These are phyloP conservation scores for Sugiyamaella floridensis DNA, from an alignment of 805 yeast species.

Conservation along the genomic window DNA sequence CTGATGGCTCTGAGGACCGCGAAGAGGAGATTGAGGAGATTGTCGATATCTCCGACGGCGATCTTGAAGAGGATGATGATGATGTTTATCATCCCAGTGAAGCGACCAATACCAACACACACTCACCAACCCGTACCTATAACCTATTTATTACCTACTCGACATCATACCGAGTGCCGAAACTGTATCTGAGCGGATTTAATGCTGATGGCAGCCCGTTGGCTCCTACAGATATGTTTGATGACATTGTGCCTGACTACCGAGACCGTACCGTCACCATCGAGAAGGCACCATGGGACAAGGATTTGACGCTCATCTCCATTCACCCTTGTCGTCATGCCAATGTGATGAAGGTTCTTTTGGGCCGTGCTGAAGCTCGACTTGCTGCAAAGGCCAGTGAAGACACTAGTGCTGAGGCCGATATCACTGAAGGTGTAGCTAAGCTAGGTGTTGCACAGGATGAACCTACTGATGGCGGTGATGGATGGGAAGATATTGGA, in stretches of 20 bases:
- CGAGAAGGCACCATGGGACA: slow-evolving; percentile 81
- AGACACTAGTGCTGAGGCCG: slow-evolving; percentile 9
- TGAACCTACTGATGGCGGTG: slow-evolving; percentile 28
- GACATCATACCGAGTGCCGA: slow-evolving; percentile 92
- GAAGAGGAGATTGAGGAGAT: slow-evolving; percentile 15
- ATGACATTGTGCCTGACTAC: slow-evolving; percentile 87
- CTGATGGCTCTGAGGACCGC: neutral
- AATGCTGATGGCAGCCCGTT: slow-evolving; percentile 78
- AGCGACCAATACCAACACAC: slow-evolving; percentile 5
- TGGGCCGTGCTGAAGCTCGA: slow-evolving; percentile 58
- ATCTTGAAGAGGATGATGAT: slow-evolving; percentile 17
- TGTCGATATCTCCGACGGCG: slow-evolving; percentile 20
- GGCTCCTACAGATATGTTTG: slow-evolving; percentile 85
- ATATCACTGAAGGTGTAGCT: slow-evolving; percentile 34
- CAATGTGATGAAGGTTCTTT: slow-evolving; percentile 81
- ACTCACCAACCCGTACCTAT: slow-evolving; percentile 48
- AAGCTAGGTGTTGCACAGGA: slow-evolving; percentile 36
- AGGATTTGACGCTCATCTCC: slow-evolving; percentile 67
- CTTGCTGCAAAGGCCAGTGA: slow-evolving; percentile 19
- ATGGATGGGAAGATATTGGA: slow-evolving; percentile 55
- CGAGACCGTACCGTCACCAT: slow-evolving; percentile 95
- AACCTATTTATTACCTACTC: slow-evolving; percentile 89
- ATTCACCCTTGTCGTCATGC: slow-evolving; percentile 97
- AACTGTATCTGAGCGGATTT: slow-evolving; percentile 85
- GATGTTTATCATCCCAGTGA: slow-evolving; percentile 4